Evolutionary conservation across 345 rosid genomes (phyloP), one percentile per base, ranked within the genome.

Genomic region (Eucalyptus sp.): DNA sequence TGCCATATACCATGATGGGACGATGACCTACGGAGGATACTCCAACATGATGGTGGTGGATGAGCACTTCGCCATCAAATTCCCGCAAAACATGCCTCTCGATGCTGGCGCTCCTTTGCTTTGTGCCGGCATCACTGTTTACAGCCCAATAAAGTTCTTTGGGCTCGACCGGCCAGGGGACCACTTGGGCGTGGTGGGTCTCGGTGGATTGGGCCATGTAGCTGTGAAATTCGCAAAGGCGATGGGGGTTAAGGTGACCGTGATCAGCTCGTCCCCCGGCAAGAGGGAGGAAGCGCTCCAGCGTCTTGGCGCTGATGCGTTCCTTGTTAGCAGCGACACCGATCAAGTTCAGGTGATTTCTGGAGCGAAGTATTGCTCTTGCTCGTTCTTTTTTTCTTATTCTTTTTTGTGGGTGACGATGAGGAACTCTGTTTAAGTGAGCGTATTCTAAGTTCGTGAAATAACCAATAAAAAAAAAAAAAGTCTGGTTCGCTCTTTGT

Each of bases 41-140:
- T 92, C 97, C 43, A 92, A 96, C 90, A 46, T 88, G 50, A 95
- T 95, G 92, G 94, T 95, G 1, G 93, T 91, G 8, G 92, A 95
- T 25, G 93, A 95, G 83, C 95, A 91, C 48, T 96, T 92, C 88
- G 89, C 95, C 11, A 89, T 96, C 33, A 88, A 89, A 24, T 89
- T 96, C 86, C 97, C 97, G 3, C 93, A 93, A 17, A 92, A 87
- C 58, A 81, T 96, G 88, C 92, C 95, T 17, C 94, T 95, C 22
- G 96, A 94, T 25, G 89, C 92, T 2, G 93, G 91, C 13, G 98
- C 97, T 3, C 97, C 97, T 7, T 89, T 95, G 58, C 94, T 96
- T 5, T 96, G 98, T 71, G 96, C 95, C 17, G 98, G 97, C 25
- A 94, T 95, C 88, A 95, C 95, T 3, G 95, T 96, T 46, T 95